A percentile compares a stretch with the other conserved stretches of the same genome.
Evolutionary conservation across 2,329 filamentous ascomycete species (phyloP).

Genomic region (Geosmithia flava): DNA sequence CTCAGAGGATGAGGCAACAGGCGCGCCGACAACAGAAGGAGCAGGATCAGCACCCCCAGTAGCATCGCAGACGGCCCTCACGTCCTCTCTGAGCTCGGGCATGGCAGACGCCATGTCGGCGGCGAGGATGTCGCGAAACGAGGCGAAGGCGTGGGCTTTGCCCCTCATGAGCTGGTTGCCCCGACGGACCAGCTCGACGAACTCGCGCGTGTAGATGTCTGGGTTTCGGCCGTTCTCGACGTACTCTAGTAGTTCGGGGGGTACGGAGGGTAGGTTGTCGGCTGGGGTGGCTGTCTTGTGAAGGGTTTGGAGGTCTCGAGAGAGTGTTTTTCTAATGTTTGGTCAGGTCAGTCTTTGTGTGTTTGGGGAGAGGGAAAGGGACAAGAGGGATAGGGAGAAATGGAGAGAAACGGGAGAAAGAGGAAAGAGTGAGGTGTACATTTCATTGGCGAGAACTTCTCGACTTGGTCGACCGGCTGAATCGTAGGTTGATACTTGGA

Average conservation of each 20-base stretch:
- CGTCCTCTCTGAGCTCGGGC: constrained; percentile 45
- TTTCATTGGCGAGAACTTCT: constrained; percentile 42
- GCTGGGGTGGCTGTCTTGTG: constrained; percentile 27
- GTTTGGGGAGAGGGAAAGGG: not conserved
- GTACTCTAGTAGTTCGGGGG: constrained; percentile 53
- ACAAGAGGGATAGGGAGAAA: too few relatives aligned
- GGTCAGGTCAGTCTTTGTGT: not conserved
- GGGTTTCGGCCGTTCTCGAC: constrained; percentile 61
- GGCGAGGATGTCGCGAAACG: constrained; percentile 51
- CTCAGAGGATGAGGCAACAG: not conserved
- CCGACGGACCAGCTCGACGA: constrained; percentile 55
- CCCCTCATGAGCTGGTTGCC: constrained; percentile 56
- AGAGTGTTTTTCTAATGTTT: constrained; percentile 24
- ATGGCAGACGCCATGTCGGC: constrained; percentile 42
- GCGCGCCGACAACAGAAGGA: not conserved
- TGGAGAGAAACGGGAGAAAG: too few relatives aligned
- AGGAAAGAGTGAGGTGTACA: constrained; percentile 19
- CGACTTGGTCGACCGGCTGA: constrained; percentile 33
- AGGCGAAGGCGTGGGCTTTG: constrained; percentile 47
- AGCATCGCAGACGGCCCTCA: constrained; percentile 33
- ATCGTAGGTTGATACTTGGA: constrained; percentile 51
- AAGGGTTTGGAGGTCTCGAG: constrained; percentile 22
- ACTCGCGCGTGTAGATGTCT: constrained; percentile 63
- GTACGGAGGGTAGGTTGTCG: constrained; percentile 36
- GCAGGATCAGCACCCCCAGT: constrained; percentile 20